Base-by-base conservation (phyloP, 129 eudicot genomes). In the Helianthus tuberosus region DNA sequence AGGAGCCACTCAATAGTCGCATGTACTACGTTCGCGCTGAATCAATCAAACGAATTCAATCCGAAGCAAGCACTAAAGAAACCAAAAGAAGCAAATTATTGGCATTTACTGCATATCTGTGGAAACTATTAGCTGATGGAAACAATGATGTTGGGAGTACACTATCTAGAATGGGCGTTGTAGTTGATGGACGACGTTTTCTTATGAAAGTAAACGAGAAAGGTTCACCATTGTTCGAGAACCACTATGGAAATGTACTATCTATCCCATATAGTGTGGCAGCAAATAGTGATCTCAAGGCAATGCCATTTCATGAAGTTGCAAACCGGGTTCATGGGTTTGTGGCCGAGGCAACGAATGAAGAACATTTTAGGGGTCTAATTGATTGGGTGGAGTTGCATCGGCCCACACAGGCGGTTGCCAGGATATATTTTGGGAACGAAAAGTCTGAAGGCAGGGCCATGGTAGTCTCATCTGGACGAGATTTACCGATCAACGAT, bases 391-490 rank as follows among this genome's bases (percentile, higher is more conserved):
- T 80, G 4, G 84, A 84, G 69, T 46, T 32, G 1, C 72, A 52
- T 2, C 81, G 83, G 0, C 88, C 83, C 0, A 49, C 68, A 49
- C 66, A 11, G 27, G 65, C 67, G 0, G 52, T 80, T 66, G 68
- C 72, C 0, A 77, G 49, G 78, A 36, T 80, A 4, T 84, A 81
- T 12, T 35, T 67, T 2, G 6, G 5, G 23, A 29, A 11, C 7
- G 50, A 49, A 43, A 47, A 23, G 2, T 10, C 32, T 36, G 77
- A 49, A 14, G 77, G 77, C 25, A 66, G 46, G 5, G 91, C 91
- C 0, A 43, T 87, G 6, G 91, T 90, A 4, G 96, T 90, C 3
- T 90, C 96, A 15, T 90, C 96, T 0, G 91, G 96, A 29, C 81
- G 25, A 72, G 86, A 4, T 85, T 90, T 64, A 88, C 87, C 46